Evolutionary conservation across 75 land plant species (phyloP).

Genomic region (Cryptomeria japonica): DNA sequence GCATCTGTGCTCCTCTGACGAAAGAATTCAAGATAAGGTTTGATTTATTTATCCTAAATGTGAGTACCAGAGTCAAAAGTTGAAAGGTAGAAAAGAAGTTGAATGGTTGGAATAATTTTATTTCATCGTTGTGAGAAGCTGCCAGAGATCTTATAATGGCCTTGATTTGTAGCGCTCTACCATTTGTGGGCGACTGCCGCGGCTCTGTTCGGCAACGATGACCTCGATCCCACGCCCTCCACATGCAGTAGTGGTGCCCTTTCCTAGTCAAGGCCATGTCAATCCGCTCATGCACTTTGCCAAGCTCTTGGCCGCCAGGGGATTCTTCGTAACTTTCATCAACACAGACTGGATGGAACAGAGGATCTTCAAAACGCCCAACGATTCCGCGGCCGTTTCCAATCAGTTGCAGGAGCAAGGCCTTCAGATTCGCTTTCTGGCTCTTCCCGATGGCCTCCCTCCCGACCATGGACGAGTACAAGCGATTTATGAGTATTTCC

Average conservation of each 20-base stretch:
- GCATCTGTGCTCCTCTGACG: too few species aligned
- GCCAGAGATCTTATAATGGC: too few species aligned
- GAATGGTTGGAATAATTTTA: too few species aligned
- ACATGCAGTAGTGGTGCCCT: not conserved
- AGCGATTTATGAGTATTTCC: not conserved
- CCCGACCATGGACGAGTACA: not conserved
- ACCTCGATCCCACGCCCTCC: not conserved
- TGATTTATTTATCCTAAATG: too few species aligned
- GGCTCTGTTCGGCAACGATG: too few species aligned
- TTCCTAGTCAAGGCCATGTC: slow-evolving; percentile 4
- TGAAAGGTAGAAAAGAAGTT: too few species aligned
- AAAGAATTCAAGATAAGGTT: too few species aligned
- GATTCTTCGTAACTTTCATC: not conserved
- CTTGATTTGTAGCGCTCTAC: too few species aligned
- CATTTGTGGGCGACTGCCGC: too few species aligned
- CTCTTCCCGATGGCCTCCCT: not conserved
- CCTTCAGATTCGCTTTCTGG: not conserved
- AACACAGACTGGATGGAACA: not conserved
- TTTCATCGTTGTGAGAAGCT: too few species aligned
- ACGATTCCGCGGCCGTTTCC: not conserved
- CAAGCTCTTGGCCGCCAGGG: not conserved
- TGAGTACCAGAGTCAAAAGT: too few species aligned
- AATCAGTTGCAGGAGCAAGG: not conserved
- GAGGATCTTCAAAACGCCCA: not conserved
- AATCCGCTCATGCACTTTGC: not conserved